These are phyloP conservation scores for Medicago ruthenica DNA, from an alignment of 306 rosid species.

Conservation along the genomic window DNA sequence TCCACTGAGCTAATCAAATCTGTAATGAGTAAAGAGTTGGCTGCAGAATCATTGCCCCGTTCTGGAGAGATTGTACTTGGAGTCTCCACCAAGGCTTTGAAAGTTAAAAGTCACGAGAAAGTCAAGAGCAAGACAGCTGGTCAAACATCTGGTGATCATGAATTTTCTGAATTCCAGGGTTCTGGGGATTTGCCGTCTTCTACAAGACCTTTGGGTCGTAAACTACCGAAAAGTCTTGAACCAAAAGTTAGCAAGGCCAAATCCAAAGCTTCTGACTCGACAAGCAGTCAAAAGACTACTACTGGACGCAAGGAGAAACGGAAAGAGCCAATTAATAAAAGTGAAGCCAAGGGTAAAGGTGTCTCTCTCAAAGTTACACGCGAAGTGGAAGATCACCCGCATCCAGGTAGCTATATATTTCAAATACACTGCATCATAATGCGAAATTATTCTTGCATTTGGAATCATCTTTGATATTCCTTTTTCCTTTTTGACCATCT, in stretches of 20 bases:
- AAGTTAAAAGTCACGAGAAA: slow-evolving; percentile 43
- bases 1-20: slow-evolving; percentile 55
- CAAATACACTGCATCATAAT: slow-evolving; percentile 22
- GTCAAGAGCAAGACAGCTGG: slow-evolving; percentile 50
- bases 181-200: slow-evolving; percentile 47
- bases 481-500: slow-evolving; percentile 29
- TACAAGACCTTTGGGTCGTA: slow-evolving; percentile 60
- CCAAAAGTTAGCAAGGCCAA: slow-evolving; percentile 56
- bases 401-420: slow-evolving; percentile 58
- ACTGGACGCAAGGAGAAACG: slow-evolving; percentile 57
- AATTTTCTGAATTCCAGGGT: slow-evolving; percentile 49
- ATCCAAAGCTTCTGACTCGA: slow-evolving; percentile 63
- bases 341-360: slow-evolving; percentile 55
- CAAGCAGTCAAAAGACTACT: slow-evolving; percentile 52
- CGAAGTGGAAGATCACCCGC: slow-evolving; percentile 55
- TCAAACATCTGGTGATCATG: slow-evolving; percentile 46
- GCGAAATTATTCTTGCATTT: slow-evolving; percentile 36
- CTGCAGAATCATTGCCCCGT: slow-evolving; percentile 47
- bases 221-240: slow-evolving; percentile 57
- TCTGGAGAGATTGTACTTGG: slow-evolving; percentile 53
- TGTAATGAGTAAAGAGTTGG: slow-evolving; percentile 48
- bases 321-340: slow-evolving; percentile 55
- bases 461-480: slow-evolving; percentile 20
- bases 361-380: slow-evolving; percentile 41
- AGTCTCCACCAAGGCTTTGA: slow-evolving; percentile 48